phyloP scores from a whole-genome alignment of 2,329 filamentous ascomycete species.

The Diaporthe vexans region DNA sequence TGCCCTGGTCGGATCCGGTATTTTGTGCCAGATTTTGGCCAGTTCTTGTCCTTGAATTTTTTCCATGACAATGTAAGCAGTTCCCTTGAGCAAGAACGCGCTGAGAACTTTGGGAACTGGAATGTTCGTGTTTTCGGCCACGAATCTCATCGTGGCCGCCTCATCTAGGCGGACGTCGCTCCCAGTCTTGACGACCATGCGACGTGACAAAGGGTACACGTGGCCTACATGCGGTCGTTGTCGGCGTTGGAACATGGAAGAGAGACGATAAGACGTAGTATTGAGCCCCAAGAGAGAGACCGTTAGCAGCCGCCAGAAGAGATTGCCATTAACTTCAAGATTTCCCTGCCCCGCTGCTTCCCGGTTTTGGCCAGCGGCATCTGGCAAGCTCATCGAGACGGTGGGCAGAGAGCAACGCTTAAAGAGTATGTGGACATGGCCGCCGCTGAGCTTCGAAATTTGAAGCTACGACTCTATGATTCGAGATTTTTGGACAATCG shows the following conservation, averaged over 20 bases:
- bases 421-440: background rate
- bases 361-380: background rate
- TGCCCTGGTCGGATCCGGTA: background rate
- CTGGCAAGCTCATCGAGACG: background rate
- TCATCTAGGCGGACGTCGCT: background rate
- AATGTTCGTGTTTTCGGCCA: background rate
- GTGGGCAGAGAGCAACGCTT: background rate
- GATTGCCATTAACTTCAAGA: background rate
- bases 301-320: background rate
- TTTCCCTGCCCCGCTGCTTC: too few species aligned
- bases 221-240: background rate
- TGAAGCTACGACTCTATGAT: background rate
- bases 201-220: background rate
- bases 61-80: constrained; percentile 5
- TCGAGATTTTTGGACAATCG: too few species aligned
- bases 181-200: constrained; percentile 15
- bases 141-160: constrained; percentile 5
- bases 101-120: background rate
- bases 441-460: background rate
- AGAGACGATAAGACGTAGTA: background rate
- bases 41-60: background rate
- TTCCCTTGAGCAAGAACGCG: background rate
- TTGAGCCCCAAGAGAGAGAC: background rate
- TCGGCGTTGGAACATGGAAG: background rate
- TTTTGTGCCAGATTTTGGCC: background rate